Percentiles rank a stretch among this genome's conserved stretches.
Conservation (phyloP, 306 rosid species). For the Astragalus membranaceus region DNA sequence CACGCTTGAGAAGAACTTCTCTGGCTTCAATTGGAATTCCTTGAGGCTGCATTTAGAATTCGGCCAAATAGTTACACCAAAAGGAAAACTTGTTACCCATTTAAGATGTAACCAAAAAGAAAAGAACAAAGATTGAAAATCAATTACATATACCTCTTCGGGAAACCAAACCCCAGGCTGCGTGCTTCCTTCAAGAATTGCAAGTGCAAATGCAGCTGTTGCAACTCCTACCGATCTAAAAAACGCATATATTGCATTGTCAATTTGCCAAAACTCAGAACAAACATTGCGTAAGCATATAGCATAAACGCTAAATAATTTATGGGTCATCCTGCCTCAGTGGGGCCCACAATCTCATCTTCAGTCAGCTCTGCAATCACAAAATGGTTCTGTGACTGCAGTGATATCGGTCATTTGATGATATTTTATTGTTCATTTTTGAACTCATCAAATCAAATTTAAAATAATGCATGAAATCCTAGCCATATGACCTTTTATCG, state of each 20-base stretch:
- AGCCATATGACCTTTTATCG: no score
- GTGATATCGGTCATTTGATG: no score
- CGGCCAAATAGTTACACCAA: constrained; percentile 11
- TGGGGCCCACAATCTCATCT: background rate
- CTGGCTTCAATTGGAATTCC: constrained; percentile 85
- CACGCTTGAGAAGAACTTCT: constrained; percentile 82
- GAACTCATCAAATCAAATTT: no score
- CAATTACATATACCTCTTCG: constrained; percentile 60
- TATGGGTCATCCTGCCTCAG: background rate
- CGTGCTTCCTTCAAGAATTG: constrained; percentile 87
- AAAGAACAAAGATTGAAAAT: background rate
- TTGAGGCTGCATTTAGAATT: constrained; percentile 49
- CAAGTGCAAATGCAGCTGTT: constrained; percentile 80
- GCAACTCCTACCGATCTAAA: constrained; percentile 74
- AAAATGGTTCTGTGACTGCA: no score
- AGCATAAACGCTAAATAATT: background rate
- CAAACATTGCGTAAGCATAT: background rate
- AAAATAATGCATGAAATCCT: no score
- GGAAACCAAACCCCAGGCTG: constrained; percentile 98
- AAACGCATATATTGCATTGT: constrained; percentile 4
- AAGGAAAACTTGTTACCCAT: background rate
- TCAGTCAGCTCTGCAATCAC: no score
- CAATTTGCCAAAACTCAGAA: background rate
- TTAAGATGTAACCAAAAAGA: background rate
- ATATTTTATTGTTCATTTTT: no score